Conservation (phyloP, 2,329 filamentous ascomycete species). For the Magnaporthiopsis poae region DNA sequence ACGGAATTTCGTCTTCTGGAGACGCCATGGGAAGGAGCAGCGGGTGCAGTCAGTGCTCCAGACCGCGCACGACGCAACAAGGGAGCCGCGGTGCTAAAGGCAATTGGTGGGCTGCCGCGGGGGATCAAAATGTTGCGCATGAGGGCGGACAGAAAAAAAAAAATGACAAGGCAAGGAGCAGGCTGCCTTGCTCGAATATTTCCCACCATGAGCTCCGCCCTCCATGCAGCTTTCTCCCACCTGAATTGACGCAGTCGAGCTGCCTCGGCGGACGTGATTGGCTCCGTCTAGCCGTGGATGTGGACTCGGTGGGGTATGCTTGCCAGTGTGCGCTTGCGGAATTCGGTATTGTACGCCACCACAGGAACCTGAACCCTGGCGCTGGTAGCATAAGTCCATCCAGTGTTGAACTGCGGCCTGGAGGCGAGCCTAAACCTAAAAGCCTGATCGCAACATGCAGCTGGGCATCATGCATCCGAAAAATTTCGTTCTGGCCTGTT, state of each 20-base stretch:
- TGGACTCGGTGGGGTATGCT: not conserved
- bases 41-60: conserved; percentile 5
- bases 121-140: not conserved
- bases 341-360: not conserved
- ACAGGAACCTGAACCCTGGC: not conserved
- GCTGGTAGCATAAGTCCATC: not conserved
- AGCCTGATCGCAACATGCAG: not conserved
- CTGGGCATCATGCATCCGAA: not conserved
- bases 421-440: not conserved
- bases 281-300: not conserved
- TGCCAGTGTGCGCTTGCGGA: not conserved
- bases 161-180: not conserved
- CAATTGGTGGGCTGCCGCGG: not conserved
- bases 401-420: not conserved
- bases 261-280: not conserved
- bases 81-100: not conserved
- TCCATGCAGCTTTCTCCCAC: not conserved
- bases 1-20: conserved; percentile 33
- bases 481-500: not conserved
- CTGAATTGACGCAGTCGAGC: not conserved
- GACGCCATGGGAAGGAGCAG: conserved; percentile 15
- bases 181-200: not conserved
- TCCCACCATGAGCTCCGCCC: not conserved
- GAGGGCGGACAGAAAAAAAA: not conserved
- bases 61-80: conserved; percentile 1